These are phyloP conservation scores for Chrysosporium keratinophilum DNA, from an alignment of 2,329 filamentous ascomycete genomes.

Conservation along the genomic window DNA sequence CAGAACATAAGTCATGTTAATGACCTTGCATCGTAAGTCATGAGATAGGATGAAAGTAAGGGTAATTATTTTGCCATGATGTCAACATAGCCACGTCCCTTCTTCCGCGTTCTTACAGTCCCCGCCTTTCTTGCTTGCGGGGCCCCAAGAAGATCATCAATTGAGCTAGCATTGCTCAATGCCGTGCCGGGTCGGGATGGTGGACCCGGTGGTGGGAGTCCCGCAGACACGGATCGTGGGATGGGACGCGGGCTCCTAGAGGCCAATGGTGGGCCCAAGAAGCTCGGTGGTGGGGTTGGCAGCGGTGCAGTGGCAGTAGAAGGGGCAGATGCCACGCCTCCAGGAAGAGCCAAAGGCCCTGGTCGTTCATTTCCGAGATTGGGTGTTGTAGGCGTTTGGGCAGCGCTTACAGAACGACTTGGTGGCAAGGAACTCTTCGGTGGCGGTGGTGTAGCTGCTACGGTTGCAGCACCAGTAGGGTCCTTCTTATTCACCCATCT, in stretches of 20 bases:
- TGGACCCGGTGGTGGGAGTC: slow-evolving; percentile 35
- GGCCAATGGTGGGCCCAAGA: slow-evolving; percentile 13
- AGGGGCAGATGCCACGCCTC: slow-evolving; percentile 10
- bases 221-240: slow-evolving; percentile 31
- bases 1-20: neutral
- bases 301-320: slow-evolving; percentile 13
- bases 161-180: slow-evolving; percentile 84
- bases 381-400: slow-evolving; percentile 42
- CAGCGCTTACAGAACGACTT: slow-evolving; percentile 44
- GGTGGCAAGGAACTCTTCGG: slow-evolving; percentile 50
- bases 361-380: slow-evolving; percentile 4
- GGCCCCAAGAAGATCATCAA: slow-evolving; percentile 81
- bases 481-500: slow-evolving; percentile 98
- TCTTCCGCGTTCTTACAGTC: slow-evolving; percentile 61
- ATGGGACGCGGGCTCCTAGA: slow-evolving; percentile 26
- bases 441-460: slow-evolving; percentile 63
- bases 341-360: slow-evolving; percentile 2
- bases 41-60: neutral
- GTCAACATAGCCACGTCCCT: slow-evolving; percentile 83
- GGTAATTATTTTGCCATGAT: slow-evolving; percentile 66
- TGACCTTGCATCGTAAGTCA: neutral
- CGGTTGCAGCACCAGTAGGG: slow-evolving; percentile 50
- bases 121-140: slow-evolving; percentile 57
- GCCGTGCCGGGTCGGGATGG: slow-evolving; percentile 64
- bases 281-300: slow-evolving; percentile 19